Evolutionary conservation across 306 rosid genomes (phyloP), one percentile per base, ranked within the genome.

Genomic region (Betula pendula): DNA sequence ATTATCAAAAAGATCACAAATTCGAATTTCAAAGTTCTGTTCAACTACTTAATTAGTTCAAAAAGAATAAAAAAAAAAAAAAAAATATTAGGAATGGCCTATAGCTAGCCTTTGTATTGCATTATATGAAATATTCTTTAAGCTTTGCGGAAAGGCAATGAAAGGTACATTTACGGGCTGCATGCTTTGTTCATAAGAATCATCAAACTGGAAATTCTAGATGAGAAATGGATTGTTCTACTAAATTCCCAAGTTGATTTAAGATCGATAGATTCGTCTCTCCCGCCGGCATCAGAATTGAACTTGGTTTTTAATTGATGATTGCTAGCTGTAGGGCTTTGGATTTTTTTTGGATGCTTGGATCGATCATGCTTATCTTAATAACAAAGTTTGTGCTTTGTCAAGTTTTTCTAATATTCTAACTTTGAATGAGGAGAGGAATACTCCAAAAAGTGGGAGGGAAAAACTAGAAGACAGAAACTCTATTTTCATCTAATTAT

Each of bases 91-190:
- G n/a, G n/a, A n/a, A n/a, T n/a, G n/a, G n/a, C n/a, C n/a, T n/a
- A n/a, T n/a, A n/a, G n/a, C n/a, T n/a, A n/a, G n/a, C n/a, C 71
- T 85, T 82, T 83, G 62, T 40, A 78, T 78, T 68, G 88, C 88
- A 85, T 80, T 78, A 84, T 66, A 76, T 49, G 84, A 84, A 79
- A 86, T 90, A 87, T 89, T 90, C 92, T 79, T 38, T 71, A 69
- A 85, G 79, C 90, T 84, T 88, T 90, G 85, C 72, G 80, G 86
- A 90, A 91, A 93, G 98, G 73, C 72, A 71, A 69, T 76, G 88
- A 89, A 72, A 82, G 89, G 60, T 77, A 84, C 88, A 77, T 85
- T 84, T 85, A 85, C 84, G 92, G 95, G 90, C 86, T 40, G 79
- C 84, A 89, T 85, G 76, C 74, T 71, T 84, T 82, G 82, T 63